phyloP scores from a whole-genome alignment of 1,139 yeast species.

The Pichia kudriavzevii region DNA sequence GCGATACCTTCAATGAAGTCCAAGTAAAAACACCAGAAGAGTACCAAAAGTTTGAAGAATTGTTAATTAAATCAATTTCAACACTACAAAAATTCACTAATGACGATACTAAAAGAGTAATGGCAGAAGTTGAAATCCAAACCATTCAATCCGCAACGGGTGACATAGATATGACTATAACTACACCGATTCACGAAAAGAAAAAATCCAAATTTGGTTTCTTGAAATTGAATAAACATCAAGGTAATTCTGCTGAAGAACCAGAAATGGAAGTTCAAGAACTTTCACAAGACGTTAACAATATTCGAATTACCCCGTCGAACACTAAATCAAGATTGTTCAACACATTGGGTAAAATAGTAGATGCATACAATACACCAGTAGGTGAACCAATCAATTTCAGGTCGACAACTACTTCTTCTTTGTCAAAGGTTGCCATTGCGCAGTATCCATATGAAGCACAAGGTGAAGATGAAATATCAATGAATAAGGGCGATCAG shows the following conservation, averaged over 20 bases:
- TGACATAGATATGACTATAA: constrained; percentile 55
- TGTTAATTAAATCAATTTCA: constrained; percentile 47
- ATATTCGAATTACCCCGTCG: constrained; percentile 11
- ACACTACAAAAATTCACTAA: constrained; percentile 57
- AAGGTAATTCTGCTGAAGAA: constrained; percentile 4
- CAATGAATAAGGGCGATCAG: constrained; percentile 54
- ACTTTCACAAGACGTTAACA: constrained; percentile 11
- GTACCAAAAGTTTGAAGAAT: constrained; percentile 46
- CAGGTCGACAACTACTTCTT: constrained; percentile 3
- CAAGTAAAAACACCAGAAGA: constrained; percentile 33
- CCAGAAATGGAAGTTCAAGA: constrained; percentile 8
- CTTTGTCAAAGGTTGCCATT: constrained; percentile 26
- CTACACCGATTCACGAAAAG: constrained; percentile 34
- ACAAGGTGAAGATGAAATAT: constrained; percentile 67
- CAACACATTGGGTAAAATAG: constrained; percentile 13
- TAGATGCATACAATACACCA: constrained; percentile 12
- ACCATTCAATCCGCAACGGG: constrained; percentile 83
- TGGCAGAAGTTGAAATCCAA: constrained; percentile 81
- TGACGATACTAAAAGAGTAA: constrained; percentile 67
- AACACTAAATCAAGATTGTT: constrained; percentile 15
- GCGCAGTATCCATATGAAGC: constrained; percentile 68
- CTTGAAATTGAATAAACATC: constrained; percentile 27
- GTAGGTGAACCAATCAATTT: constrained; percentile 3
- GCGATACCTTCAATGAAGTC: constrained; percentile 30
- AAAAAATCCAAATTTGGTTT: constrained; percentile 54